phyloP scores from a whole-genome alignment of 345 rosid species.

The Ceriops tagal region DNA sequence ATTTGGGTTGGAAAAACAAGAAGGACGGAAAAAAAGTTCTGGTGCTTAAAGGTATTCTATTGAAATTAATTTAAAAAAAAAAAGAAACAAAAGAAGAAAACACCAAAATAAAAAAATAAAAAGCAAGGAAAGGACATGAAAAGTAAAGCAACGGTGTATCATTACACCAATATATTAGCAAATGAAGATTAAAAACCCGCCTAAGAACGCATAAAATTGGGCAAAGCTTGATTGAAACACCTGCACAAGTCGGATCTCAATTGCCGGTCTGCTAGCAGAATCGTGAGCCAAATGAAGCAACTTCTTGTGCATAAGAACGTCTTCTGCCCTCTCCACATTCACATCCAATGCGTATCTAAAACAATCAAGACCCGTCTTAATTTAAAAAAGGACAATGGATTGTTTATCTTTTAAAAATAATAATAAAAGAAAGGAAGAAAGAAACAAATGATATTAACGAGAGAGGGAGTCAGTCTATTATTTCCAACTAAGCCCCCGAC shows the following conservation, averaged over 20 bases:
- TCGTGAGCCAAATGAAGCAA: conserved; percentile 53
- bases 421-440: too few species aligned
- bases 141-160: too few species aligned
- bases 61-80: not conserved
- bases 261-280: conserved; percentile 52
- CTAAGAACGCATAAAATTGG: too few species aligned
- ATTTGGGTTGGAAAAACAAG: not conserved
- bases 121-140: too few species aligned
- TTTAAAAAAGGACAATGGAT: too few species aligned
- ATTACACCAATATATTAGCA: too few species aligned
- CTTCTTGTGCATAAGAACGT: conserved; percentile 78
- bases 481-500: too few species aligned
- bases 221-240: conserved; percentile 20
- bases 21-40: not conserved
- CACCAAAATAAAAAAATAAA: too few species aligned
- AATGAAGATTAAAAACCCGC: too few species aligned
- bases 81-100: not conserved
- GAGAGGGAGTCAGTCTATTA: too few species aligned
- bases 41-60: not conserved
- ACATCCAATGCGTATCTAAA: conserved; percentile 93
- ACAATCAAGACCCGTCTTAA: not conserved
- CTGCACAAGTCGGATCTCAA: conserved; percentile 73
- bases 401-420: not conserved
- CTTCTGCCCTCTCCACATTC: conserved; percentile 94
- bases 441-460: too few species aligned